Evolutionary conservation across 306 rosid species (phyloP).

Genomic region (Cicer cuneatum): DNA sequence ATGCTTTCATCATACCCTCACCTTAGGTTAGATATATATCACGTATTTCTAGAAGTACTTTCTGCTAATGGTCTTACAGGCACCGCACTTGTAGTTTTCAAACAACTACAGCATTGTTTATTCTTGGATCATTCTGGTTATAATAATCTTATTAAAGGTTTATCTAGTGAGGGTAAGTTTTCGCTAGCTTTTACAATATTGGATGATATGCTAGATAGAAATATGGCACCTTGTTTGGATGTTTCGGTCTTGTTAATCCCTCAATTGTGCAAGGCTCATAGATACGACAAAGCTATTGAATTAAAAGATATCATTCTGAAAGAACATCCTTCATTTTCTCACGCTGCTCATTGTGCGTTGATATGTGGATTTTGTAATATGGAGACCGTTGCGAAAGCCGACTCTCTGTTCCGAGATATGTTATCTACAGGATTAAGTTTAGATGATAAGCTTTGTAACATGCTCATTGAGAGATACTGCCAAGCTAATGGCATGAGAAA

Average conservation of each 20-base stretch:
- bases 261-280: conserved; percentile 63
- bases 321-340: conserved; percentile 52
- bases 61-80: conserved; percentile 53
- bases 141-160: conserved; percentile 60
- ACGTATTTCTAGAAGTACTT: conserved; percentile 62
- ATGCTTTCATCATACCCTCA: conserved; percentile 63
- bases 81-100: conserved; percentile 54
- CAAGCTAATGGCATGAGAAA: conserved; percentile 53
- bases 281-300: conserved; percentile 58
- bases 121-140: conserved; percentile 56
- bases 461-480: conserved; percentile 69
- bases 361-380: conserved; percentile 60
- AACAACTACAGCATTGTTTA: conserved; percentile 57
- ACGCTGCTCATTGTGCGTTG: conserved; percentile 54
- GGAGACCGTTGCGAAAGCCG: conserved; percentile 60
- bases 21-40: conserved; percentile 56
- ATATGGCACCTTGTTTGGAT: conserved; percentile 59
- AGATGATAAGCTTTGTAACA: conserved; percentile 60
- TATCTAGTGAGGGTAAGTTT: conserved; percentile 57
- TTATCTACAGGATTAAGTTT: conserved; percentile 52
- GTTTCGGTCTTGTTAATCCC: conserved; percentile 64
- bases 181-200: conserved; percentile 60
- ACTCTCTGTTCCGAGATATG: conserved; percentile 57
- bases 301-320: conserved; percentile 59
- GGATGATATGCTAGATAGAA: conserved; percentile 60